Evolutionary conservation across 2,329 filamentous ascomycete species (phyloP), one percentile per base, ranked within the genome.

Genomic region (Stemphylium lycopersici): DNA sequence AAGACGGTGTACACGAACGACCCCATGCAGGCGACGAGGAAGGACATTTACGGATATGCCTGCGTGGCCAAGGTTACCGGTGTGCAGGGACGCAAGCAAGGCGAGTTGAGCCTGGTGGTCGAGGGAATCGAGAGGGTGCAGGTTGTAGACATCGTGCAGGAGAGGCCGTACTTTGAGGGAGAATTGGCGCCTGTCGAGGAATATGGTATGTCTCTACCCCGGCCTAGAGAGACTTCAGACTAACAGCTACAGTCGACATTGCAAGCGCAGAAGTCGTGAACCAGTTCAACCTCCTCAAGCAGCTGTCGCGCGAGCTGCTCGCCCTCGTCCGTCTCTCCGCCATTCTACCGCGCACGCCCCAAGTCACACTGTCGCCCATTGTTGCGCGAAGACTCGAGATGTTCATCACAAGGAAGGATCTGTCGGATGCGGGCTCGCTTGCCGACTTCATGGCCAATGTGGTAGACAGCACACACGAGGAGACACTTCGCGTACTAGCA

Each of bases 391-490:
- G 93, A 47, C 84, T 99, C 38, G 93, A 98, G 69, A 78, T 93
- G 48, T 95, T 91, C 75, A 96, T 99, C 60, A 83, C 87, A 29
- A 87, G 89, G 73, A 96, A 95, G 71, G 87, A 91, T 55, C 74
- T 95, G 45, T 81, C 85, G 37, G 92, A 98, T 63, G 93, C 93
- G 1, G 93, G 93, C 2, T 80, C 87, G 7, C 82, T 99, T 8
- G 93, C 95, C 6, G 95, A 99, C 73, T 98, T 98, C 73, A 97
- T 99, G 91, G 89, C 91, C 34, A 96, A 96, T 71, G 84, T 98
- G 20, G 85, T 96, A 2, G 91, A 96, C 59, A 88, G 90, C 45
- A 89, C 87, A 8, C 90, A 96, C 60, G 91, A 96, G 73, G 95
- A 99, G 71, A 97, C 96, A 75, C 82, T 99, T 48, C 86, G 90